Base-by-base conservation (phyloP, 176 grass and related monocot species). In the Elaeis guineensis region DNA sequence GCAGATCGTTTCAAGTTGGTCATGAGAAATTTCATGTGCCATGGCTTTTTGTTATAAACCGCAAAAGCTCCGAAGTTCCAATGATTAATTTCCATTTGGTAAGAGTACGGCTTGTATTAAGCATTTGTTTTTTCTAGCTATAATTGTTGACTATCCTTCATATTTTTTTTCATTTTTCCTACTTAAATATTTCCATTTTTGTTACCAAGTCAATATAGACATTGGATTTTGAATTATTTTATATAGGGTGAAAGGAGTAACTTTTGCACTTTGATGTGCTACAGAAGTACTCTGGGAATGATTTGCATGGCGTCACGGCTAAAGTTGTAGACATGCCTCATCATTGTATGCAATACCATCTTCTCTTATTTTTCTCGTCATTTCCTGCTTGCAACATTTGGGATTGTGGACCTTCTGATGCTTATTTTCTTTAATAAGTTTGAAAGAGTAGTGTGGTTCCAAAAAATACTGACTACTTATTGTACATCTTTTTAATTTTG, bases 281-380 rank as follows among this genome's bases (percentile, higher is more conserved):
- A 24, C 80, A 98, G 93, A 89, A 75, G 55, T 98, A 92, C 68
- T 83, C 87, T 62, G 93, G 84, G 78, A 98, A 82, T 50, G 93
- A 98, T 89, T 69, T 98, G 74, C 87, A 92, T 81, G 93, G 93
- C 58, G 70, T 89, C 35, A 98, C 82, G 2, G 82, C 87, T 73
- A 98, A 98, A 86, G 84, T 98, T 68, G 72, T 92, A 60, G 84
- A 92, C 71, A 89, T 98, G 87, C 93, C 93, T 86, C 87, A 89
- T 68, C 78, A 86, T 58, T 98, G 93, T 98, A 98, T 8, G 84
- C 54, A 50, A 49, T 70, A 44, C 35, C 35, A 14, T 44, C 35
- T 44, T 9, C 32, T 62, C 17, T 65, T 81, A 19, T 29, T 19
- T 50, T 77, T 32, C 11, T 19, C 59, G 2, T 21, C 25, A 58